Base-by-base conservation (phyloP, 495 filamentous ascomycete genomes). In the Letharia lupina region DNA sequence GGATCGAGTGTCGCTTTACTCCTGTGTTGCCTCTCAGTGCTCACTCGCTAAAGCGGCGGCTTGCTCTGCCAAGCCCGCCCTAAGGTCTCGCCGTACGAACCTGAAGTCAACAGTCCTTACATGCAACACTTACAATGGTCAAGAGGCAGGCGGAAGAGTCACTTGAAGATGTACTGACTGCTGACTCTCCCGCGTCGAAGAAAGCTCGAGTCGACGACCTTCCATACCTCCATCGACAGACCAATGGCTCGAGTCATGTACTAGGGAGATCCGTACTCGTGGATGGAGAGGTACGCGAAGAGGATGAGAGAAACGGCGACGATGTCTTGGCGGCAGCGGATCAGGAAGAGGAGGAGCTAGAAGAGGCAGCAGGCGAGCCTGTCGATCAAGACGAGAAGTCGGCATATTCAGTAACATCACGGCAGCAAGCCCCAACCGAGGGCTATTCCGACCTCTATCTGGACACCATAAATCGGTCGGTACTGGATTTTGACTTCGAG, bases 381-480 rank as follows among this genome's bases (percentile, higher is more conserved):
- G 77, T 75, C 60, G 70, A 70, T 23, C 76, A 78, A 44, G 78
- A 82, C 65, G 74, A 80, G 47, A 68, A 66, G 44, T 76, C 78
- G 37, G 78, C 75, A 39, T 75, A 78, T 70, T 73, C 75, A 63
- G 75, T 76, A 6, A 77, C 79, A 45, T 76, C 80, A 73, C 78
- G 91, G 63, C 91, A 96, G 75, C 77, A 79, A 42, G 89, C 87
- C 39, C 94, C 94, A 23, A 83, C 88, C 47, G 90, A 89, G 77
- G 94, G 95, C 63, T 98, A 96, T 76, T 86, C 87, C 66, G 95
- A 99, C 75, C 85, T 99, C 41, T 99, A 99, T 75, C 89, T 99
- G 62, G 95, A 99, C 77, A 98, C 93, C 4, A 93, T 99, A 76
- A 87, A 97, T 77, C 91, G 94, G 48, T 77, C 77, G 41, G 77